phyloP scores from a whole-genome alignment of 345 rosid genomes.

The Eucalyptus pauciflora region DNA sequence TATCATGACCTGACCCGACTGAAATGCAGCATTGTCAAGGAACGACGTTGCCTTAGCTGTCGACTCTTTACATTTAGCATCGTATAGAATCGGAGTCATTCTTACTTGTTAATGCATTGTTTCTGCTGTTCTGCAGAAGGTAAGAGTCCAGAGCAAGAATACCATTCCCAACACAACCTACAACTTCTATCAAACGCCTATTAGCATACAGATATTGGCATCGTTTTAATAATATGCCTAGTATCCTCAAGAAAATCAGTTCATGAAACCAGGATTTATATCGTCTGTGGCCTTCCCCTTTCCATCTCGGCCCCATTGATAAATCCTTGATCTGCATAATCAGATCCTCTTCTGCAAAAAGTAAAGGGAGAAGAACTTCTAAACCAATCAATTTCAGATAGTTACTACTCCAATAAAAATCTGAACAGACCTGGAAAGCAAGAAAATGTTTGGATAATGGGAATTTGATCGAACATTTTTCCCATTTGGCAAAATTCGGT shows the following conservation, averaged over 20 bases:
- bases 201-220: background rate
- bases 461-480: background rate
- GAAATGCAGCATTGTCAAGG: constrained; percentile 56
- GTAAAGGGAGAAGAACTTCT: background rate
- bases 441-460: background rate
- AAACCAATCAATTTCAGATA: too few relatives aligned
- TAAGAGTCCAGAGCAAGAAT: constrained; percentile 65
- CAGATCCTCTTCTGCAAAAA: background rate
- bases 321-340: background rate
- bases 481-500: background rate
- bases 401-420: background rate
- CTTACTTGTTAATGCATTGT: constrained; percentile 50
- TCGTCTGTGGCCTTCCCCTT: constrained; percentile 37
- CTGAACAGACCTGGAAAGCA: background rate
- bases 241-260: background rate
- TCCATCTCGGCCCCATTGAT: constrained; percentile 75
- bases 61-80: constrained; percentile 51
- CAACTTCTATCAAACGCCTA: background rate
- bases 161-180: constrained; percentile 34
- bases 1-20: constrained; percentile 57
- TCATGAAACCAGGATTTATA: background rate
- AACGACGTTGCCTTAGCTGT: constrained; percentile 29
- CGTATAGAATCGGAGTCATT: constrained; percentile 2
- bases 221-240: background rate
- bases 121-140: constrained; percentile 65